Conservation (phyloP, 345 rosid genomes). For the Acer campestre region DNA sequence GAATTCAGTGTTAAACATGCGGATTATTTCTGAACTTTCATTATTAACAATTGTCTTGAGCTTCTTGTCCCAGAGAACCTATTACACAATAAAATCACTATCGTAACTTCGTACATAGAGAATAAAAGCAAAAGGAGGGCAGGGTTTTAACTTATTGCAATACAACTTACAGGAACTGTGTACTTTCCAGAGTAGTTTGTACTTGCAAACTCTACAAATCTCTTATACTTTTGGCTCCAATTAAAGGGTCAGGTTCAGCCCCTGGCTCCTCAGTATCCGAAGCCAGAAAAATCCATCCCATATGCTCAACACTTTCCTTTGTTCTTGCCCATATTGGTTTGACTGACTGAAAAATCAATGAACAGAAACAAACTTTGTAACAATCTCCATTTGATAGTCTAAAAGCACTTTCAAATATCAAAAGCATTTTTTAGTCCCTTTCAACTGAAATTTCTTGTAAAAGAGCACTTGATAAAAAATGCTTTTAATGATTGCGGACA, state of each 20-base stretch:
- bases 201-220: conserved; percentile 85
- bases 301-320: conserved; percentile 77
- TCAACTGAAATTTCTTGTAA: background rate
- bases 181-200: conserved; percentile 74
- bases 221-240: conserved; percentile 76
- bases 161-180: conserved; percentile 81
- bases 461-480: background rate
- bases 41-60: conserved; percentile 61
- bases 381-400: background rate
- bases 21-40: conserved; percentile 58
- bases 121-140: conserved; percentile 1
- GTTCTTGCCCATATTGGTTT: conserved; percentile 91
- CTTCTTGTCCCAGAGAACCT: conserved; percentile 68
- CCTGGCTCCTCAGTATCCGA: conserved; percentile 64
- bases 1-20: conserved; percentile 56
- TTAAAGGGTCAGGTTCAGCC: conserved; percentile 73
- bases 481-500: background rate
- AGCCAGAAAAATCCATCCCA: conserved; percentile 87
- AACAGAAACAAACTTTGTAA: conserved; percentile 11
- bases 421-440: background rate
- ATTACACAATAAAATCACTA: conserved; percentile 19
- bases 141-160: background rate
- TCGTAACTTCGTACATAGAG: conserved; percentile 14
- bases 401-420: background rate
- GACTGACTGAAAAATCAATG: conserved; percentile 55